These are phyloP conservation scores for Aschersonia sp. DNA, from an alignment of 2,329 filamentous ascomycete species.

Conservation along the genomic window DNA sequence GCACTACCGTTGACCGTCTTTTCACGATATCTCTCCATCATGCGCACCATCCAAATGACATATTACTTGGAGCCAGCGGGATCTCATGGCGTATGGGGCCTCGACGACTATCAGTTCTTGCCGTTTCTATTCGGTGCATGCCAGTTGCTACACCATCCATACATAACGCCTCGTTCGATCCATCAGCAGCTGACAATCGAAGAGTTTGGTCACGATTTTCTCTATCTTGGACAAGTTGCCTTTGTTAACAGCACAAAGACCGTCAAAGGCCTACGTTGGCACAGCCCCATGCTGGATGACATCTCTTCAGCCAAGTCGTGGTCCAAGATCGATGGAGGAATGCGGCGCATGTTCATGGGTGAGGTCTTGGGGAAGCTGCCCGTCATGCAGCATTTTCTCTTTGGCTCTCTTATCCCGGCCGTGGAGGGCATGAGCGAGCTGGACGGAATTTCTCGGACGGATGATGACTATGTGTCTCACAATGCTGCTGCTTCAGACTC, in stretches of 20 bases:
- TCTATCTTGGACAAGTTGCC: constrained; percentile 84
- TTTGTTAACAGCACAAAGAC: constrained; percentile 97
- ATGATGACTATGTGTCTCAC: not conserved
- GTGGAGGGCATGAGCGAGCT: constrained; percentile 66
- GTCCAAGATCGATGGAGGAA: constrained; percentile 85
- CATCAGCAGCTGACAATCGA: constrained; percentile 82
- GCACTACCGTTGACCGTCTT: constrained; percentile 68
- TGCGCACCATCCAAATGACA: constrained; percentile 76
- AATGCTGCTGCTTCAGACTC: constrained; percentile 32
- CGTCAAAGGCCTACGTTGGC: constrained; percentile 87
- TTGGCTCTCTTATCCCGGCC: constrained; percentile 73
- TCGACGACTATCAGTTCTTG: constrained; percentile 95
- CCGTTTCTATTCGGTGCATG: constrained; percentile 91
- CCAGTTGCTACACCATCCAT: constrained; percentile 75
- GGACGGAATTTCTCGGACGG: constrained; percentile 17
- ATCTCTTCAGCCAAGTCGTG: constrained; percentile 84
- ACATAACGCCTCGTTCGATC: constrained; percentile 64
- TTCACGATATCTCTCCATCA: constrained; percentile 65
- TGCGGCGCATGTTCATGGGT: constrained; percentile 91
- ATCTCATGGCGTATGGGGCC: constrained; percentile 93
- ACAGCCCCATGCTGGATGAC: constrained; percentile 95
- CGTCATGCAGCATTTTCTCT: constrained; percentile 97
- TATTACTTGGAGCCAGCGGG: constrained; percentile 97
- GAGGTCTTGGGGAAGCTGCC: constrained; percentile 89
- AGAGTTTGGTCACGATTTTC: constrained; percentile 67